Conservation (phyloP, 164 flowering plant species). For the Litsea cubeba region DNA sequence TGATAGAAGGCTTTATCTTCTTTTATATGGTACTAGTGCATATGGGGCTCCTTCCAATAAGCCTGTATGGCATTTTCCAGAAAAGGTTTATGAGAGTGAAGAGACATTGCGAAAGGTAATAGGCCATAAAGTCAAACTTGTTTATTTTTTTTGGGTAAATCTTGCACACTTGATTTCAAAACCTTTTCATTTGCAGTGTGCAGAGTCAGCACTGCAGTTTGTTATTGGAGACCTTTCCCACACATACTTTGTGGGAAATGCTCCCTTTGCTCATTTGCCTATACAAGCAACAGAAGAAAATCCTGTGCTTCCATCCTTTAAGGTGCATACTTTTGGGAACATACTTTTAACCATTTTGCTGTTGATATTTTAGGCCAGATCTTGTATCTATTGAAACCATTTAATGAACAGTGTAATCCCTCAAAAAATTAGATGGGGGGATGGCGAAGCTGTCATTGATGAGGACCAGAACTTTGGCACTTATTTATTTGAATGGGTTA, state of each 20-base stretch:
- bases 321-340: slow-evolving; percentile 40
- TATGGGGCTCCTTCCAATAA: slow-evolving; percentile 51
- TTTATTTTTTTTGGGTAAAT: not conserved
- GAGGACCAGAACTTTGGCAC: too few relatives aligned
- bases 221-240: slow-evolving; percentile 82
- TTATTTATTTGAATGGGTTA: too few relatives aligned
- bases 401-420: too few relatives aligned
- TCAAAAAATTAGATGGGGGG: too few relatives aligned
- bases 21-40: slow-evolving; percentile 51
- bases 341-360: not conserved
- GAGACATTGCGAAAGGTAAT: slow-evolving; percentile 79
- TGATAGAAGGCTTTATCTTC: slow-evolving; percentile 87
- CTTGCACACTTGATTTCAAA: not conserved
- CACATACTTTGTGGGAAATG: slow-evolving; percentile 96
- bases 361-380: too few relatives aligned
- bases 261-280: slow-evolving; percentile 84
- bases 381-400: too few relatives aligned
- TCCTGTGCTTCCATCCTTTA: slow-evolving; percentile 35
- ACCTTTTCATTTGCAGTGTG: slow-evolving; percentile 59
- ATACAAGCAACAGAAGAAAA: slow-evolving; percentile 42
- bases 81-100: slow-evolving; percentile 77
- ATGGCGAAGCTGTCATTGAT: too few relatives aligned
- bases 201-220: slow-evolving; percentile 81
- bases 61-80: slow-evolving; percentile 95
- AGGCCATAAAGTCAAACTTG: not conserved